phyloP scores from a whole-genome alignment of 225 moss, liverwort and hornwort species.

The Sphagnum contortum region DNA sequence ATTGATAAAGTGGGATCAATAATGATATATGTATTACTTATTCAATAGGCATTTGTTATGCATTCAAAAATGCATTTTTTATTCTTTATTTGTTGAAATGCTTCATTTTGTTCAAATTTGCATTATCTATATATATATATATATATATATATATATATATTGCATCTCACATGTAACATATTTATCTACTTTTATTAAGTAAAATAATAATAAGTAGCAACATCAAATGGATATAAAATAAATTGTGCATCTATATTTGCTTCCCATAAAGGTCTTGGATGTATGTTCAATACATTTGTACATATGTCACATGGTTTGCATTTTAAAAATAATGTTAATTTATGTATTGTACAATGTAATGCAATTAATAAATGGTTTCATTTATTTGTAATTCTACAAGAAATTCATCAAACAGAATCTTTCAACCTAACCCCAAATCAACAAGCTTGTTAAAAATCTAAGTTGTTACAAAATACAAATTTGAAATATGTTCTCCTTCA shows the following conservation, averaged over 20 bases:
- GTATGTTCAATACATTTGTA: conserved; percentile 2
- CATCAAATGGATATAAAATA: neutral
- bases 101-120: too few relatives aligned
- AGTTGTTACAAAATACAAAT: neutral
- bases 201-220: conserved; percentile 2
- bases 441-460: too few relatives aligned
- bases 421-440: neutral
- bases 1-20: too few relatives aligned
- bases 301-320: neutral
- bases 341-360: neutral
- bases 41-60: too few relatives aligned
- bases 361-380: neutral
- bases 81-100: too few relatives aligned
- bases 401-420: neutral
- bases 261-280: neutral
- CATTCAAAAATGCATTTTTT: too few relatives aligned
- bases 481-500: neutral
- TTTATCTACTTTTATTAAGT: conserved; percentile 8
- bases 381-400: neutral
- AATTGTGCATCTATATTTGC: conserved; percentile 6
- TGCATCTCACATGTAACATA: neutral
- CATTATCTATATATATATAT: too few relatives aligned
- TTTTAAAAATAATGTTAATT: neutral
- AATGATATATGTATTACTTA: too few relatives aligned
- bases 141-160: too few relatives aligned